Evolutionary conservation across 306 rosid species (phyloP), one percentile per base, ranked within the genome.

Genomic region (Hylodesmum podocarpum): DNA sequence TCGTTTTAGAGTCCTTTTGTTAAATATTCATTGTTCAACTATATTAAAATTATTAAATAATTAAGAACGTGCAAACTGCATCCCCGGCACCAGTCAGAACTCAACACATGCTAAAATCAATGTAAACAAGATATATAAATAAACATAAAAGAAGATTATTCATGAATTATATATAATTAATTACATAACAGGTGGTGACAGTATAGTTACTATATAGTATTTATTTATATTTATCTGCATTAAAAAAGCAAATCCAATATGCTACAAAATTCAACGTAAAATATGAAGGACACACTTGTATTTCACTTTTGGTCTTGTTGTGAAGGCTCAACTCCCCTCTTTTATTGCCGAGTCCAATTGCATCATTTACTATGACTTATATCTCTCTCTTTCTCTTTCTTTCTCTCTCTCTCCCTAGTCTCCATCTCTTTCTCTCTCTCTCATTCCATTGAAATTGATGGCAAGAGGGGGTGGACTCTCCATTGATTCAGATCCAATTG

Each of bases 401-500:
- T 24, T 63, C 49, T 64, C 66, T 80, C 70, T 49, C 61, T 22
- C 36, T 40, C 66, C 29, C 41, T 31, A 57, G 70, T 27, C 57
- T 75, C 16, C 54, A 55, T 77, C 55, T 61, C 43, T 46, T 31
- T 84, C 73, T 39, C 41, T 74, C 88, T 69, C 83, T 83, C 78
- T 66, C 28, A 9, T 58, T 55, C 63, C 69, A 66, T 77, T 77
- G 68, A 79, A 72, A 82, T 90, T 84, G 75, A 90, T 90, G 96
- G 96, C 86, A 82, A 82, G 73, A 85, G 84, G 73, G 77, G 79
- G 89, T 90, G 95, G 96, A 92, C 93, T 89, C 88, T 84, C 91
- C 90, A 88, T 94, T 92, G 96, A 90, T 94, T 85, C 92, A 90
- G 93, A 94, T 92, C 97, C 91, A 82, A 7, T 59, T 43, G 67